phyloP scores from a whole-genome alignment of 306 rosid genomes.

The Morella rubra region DNA sequence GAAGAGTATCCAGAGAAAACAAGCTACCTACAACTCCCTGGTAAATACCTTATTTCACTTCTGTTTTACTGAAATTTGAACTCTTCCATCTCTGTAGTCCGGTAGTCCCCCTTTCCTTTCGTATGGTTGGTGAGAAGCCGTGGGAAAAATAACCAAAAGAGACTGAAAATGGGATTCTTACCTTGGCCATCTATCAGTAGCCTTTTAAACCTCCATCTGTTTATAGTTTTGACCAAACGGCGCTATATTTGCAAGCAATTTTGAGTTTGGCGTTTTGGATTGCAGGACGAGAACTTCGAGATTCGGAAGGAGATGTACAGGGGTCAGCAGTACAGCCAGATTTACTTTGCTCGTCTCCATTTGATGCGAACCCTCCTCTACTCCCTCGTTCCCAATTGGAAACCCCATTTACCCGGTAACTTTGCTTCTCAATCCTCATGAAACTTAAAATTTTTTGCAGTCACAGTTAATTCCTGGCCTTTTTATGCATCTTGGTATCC shows the following conservation, averaged over 20 bases:
- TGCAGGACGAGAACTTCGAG: constrained; percentile 66
- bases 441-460: neutral
- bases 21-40: constrained; percentile 44
- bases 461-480: neutral
- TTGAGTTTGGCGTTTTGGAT: neutral
- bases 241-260: too few species aligned
- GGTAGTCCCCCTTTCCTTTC: neutral
- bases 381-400: constrained; percentile 70
- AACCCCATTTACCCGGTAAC: constrained; percentile 71
- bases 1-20: constrained; percentile 49
- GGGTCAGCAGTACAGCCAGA: constrained; percentile 94
- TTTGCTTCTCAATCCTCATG: neutral
- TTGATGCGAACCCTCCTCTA: constrained; percentile 75
- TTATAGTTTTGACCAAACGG: neutral
- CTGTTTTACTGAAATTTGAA: neutral
- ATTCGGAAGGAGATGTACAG: constrained; percentile 63
- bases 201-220: neutral
- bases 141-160: neutral
- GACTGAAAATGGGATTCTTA: neutral
- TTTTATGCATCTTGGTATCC: constrained; percentile 6
- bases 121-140: constrained; percentile 26
- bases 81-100: neutral
- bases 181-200: neutral
- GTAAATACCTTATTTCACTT: constrained; percentile 32
- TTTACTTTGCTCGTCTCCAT: constrained; percentile 85